Percentiles rank a stretch among this genome's conserved stretches.
These are phyloP conservation scores for Mortierella sp. DNA, from an alignment of 371 early-diverging fungal species.

Conservation along the genomic window DNA sequence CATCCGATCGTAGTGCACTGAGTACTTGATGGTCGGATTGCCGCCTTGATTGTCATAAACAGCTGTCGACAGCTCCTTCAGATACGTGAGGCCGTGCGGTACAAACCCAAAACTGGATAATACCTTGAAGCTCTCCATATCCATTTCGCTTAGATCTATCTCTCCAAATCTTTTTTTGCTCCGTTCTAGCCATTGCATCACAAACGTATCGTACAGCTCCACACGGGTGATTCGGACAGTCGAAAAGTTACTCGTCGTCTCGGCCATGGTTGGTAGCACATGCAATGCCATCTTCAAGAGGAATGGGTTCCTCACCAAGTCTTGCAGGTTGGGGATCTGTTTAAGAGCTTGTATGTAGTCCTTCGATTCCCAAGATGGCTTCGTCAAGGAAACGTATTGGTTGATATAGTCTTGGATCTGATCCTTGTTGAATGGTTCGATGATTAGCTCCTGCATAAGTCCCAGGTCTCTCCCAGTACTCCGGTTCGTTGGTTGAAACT, in stretches of 20 bases:
- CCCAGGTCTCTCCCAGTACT: not conserved
- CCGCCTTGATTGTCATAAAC: too few relatives aligned
- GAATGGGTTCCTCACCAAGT: slow-evolving; percentile 10
- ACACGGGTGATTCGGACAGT: too few relatives aligned
- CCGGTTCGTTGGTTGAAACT: not conserved
- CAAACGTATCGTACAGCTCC: slow-evolving; percentile 13
- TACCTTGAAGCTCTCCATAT: too few relatives aligned
- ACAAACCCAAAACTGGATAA: too few relatives aligned
- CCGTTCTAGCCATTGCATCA: not conserved
- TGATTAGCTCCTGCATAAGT: not conserved
- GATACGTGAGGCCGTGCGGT: too few relatives aligned
- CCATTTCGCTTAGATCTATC: too few relatives aligned
- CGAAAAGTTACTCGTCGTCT: not conserved
- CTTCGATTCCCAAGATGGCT: not conserved
- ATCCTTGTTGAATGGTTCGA: not conserved
- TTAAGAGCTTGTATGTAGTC: not conserved
- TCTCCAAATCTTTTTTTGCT: not conserved
- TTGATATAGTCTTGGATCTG: not conserved
- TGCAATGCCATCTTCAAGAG: not conserved
- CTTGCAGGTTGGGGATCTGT: too few relatives aligned
- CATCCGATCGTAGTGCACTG: too few relatives aligned
- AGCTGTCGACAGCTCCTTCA: too few relatives aligned
- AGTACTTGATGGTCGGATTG: too few relatives aligned
- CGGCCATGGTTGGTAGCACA: not conserved
- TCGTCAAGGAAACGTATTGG: not conserved